These are phyloP conservation scores for Termitomyces sp. DNA, from an alignment of 768 basidiomycete species.

Conservation along the genomic window DNA sequence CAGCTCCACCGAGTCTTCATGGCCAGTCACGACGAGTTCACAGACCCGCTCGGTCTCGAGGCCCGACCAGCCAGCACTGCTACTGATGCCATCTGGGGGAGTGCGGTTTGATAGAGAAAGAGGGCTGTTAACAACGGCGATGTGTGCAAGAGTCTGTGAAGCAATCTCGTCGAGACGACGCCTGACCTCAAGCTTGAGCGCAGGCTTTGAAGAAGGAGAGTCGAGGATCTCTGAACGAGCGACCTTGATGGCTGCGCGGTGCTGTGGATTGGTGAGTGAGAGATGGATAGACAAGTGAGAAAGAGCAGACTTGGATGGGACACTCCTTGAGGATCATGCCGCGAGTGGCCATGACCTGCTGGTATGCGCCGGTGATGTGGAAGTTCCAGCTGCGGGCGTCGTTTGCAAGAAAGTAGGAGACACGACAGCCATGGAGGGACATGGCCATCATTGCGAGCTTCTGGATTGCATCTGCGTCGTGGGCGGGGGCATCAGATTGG, in stretches of 20 bases:
- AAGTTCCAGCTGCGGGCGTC: constrained; percentile 81
- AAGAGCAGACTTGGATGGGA: constrained; percentile 65
- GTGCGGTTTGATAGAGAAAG: constrained; percentile 69
- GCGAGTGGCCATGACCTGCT: constrained; percentile 87
- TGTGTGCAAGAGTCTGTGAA: constrained; percentile 86
- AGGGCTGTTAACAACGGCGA: constrained; percentile 88
- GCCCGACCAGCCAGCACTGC: constrained; percentile 78
- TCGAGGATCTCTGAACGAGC: constrained; percentile 92
- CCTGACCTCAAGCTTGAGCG: constrained; percentile 78
- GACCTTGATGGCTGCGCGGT: constrained; percentile 84
- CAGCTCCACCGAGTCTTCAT: constrained; percentile 84
- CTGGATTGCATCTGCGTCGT: constrained; percentile 69
- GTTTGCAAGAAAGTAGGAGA: constrained; percentile 72
- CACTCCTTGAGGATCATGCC: constrained; percentile 88
- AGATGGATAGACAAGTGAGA: constrained; percentile 7
- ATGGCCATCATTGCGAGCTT: constrained; percentile 78
- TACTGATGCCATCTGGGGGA: constrained; percentile 73
- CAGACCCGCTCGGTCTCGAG: constrained; percentile 93
- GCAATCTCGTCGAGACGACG: constrained; percentile 92
- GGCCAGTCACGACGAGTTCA: constrained; percentile 87
- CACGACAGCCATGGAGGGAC: constrained; percentile 76
- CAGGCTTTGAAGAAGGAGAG: constrained; percentile 69
- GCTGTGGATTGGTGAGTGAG: constrained; percentile 36
- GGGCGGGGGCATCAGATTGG: constrained; percentile 33
- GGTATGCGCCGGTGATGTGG: constrained; percentile 85